Base-by-base conservation (phyloP, 352 stramenopile species). In the Peronospora belbahrii region DNA sequence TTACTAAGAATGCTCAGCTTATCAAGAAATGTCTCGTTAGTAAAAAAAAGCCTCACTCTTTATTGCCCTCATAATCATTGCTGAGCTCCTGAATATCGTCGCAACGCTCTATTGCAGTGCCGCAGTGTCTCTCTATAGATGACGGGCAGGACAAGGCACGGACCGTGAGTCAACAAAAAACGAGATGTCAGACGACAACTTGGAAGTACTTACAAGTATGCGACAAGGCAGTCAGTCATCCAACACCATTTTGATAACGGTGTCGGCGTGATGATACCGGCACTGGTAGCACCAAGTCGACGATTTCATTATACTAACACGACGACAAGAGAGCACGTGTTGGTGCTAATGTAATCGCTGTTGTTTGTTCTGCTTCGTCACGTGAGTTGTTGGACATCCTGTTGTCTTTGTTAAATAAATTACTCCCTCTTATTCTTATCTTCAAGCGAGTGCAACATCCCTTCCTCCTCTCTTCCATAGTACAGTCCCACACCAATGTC, bases 401-500 rank as follows among this genome's bases (percentile, higher is more conserved):
- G 11, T 24, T 35, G 39, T 27, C 20, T 49, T 35, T 9, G 20
- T n/a, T 15, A 8, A 39, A 18, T 15, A 18, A 22, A 4, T 24
- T 39, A 39, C 33, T 22, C 14, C 6, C 17, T 17, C 46, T 67
- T 57, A 28, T 66, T 57, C 25, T 46, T 59, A 23, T 52, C 27
- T 13, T 53, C 15, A 11, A 44, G 25, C n/a, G 35, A 24, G 15
- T 61, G 48, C 14, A 82, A 45, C 7, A 70, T 56, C 34, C 67
- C 53, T 27, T 45, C 55, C 36, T 73, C 65, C 15, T 74, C 66
- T 6, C 52, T 55, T 37, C 65, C 65, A 17, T 65, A 47, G 15
- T 80, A 78, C 8, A 85, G 24, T 6, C 62, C 68, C 3, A 63
- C 44, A 4, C 63, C 67, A 24, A 85, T 59, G 15, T 73, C 61